phyloP scores from a whole-genome alignment of 2,329 filamentous ascomycete genomes.

The Diplodia scrobiculata region DNA sequence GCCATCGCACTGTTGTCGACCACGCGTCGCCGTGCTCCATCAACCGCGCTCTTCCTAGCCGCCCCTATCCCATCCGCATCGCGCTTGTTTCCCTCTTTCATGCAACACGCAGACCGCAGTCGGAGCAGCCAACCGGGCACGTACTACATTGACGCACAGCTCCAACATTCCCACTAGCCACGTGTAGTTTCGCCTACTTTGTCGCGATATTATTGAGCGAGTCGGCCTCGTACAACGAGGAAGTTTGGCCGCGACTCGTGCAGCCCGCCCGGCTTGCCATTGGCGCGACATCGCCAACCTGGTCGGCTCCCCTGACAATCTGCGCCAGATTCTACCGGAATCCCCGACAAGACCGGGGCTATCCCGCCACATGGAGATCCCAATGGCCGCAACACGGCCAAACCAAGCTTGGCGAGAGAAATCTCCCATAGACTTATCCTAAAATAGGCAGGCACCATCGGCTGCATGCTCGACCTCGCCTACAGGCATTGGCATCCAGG shows the following conservation, averaged over 20 bases:
- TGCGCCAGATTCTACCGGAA: constrained; percentile 7
- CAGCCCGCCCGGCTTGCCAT: neutral
- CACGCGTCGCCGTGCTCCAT: neutral
- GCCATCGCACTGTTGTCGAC: neutral
- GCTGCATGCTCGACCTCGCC: neutral
- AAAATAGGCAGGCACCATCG: constrained; percentile 17
- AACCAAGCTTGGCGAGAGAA: neutral
- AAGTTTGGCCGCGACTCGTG: constrained; percentile 9
- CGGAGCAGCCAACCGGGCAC: neutral
- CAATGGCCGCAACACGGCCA: neutral
- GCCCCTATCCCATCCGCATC: neutral
- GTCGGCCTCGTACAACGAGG: neutral
- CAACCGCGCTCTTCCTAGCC: neutral
- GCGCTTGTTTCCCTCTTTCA: neutral
- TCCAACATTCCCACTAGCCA: neutral
- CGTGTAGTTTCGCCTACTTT: neutral
- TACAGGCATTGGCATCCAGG: constrained; percentile 11
- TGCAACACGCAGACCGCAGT: neutral
- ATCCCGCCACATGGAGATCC: neutral
- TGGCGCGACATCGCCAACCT: neutral
- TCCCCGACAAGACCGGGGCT: constrained; percentile 2
- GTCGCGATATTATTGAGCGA: neutral
- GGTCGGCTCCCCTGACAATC: neutral
- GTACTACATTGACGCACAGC: neutral
- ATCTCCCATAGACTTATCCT: neutral